These are phyloP conservation scores for Nothophaeocryptopus gaeumannii DNA, from an alignment of 2,329 filamentous ascomycete species.

Conservation along the genomic window DNA sequence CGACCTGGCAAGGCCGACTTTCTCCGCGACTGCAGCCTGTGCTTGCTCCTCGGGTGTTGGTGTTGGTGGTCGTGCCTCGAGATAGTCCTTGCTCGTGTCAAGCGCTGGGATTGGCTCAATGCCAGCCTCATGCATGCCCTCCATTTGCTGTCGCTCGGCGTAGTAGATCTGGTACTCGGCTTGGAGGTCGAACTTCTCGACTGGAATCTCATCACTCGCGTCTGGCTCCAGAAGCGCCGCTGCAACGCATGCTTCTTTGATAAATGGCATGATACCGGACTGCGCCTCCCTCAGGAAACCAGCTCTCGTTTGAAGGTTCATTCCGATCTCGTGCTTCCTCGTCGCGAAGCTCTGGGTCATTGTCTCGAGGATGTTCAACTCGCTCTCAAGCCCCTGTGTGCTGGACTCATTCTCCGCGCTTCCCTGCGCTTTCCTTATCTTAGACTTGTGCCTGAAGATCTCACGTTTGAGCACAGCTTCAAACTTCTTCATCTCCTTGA, in stretches of 20 bases:
- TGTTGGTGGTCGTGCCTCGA: neutral
- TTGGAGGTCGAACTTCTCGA: conserved; percentile 5
- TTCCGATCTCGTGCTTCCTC: neutral
- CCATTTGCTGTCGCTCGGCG: neutral
- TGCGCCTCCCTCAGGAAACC: neutral
- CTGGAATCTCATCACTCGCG: conserved; percentile 1
- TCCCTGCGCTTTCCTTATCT: neutral
- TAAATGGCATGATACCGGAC: neutral
- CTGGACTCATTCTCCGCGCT: too few species aligned
- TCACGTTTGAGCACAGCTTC: neutral
- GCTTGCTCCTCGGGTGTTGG: neutral
- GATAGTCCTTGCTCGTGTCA: neutral
- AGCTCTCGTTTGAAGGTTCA: neutral
- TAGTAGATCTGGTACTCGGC: conserved; percentile 10
- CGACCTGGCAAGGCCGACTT: neutral
- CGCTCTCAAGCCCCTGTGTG: too few species aligned
- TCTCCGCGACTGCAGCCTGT: neutral
- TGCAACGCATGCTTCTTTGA: conserved; percentile 8
- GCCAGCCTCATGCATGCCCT: neutral
- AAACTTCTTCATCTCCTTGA: conserved; percentile 3
- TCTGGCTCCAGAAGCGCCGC: neutral
- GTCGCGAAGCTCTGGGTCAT: neutral
- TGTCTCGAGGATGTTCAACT: too few species aligned
- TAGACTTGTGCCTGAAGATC: conserved; percentile 5
- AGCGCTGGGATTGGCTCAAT: neutral